Conservation (phyloP, 768 basidiomycete genomes). For the Pulveroboletus ravenelii region DNA sequence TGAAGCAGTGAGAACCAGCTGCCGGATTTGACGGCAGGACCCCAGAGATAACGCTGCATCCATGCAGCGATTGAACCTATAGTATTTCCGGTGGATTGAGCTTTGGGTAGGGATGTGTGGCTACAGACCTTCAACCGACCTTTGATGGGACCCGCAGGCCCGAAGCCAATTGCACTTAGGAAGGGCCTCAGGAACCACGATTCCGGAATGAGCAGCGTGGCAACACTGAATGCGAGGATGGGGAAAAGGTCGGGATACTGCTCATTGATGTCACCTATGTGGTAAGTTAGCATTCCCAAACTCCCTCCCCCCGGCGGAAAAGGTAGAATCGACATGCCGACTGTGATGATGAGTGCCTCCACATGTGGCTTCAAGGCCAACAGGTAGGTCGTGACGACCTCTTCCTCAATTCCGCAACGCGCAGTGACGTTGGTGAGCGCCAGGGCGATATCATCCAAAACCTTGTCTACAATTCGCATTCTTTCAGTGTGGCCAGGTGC, state of each 20-base stretch:
- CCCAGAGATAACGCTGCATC: constrained; percentile 6
- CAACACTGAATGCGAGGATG: constrained; percentile 1
- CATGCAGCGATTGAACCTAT: constrained; percentile 14
- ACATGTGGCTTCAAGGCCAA: constrained; percentile 2
- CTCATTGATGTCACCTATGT: constrained; percentile 14
- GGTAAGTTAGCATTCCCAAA: neutral
- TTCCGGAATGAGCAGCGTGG: constrained; percentile 9
- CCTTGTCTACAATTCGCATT: neutral
- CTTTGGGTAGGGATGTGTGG: neutral
- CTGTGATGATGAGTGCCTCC: neutral
- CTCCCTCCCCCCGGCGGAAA: neutral
- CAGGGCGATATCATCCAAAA: neutral
- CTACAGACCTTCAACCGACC: neutral
- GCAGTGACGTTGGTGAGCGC: constrained; percentile 1
- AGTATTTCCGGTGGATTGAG: neutral
- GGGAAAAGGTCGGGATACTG: constrained; percentile 7
- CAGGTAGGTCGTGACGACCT: constrained; percentile 1
- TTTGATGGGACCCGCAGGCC: constrained; percentile 9
- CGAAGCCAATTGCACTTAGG: constrained; percentile 12
- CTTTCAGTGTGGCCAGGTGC: constrained; percentile 6
- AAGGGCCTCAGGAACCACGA: constrained; percentile 13
- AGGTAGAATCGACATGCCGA: constrained; percentile 2
- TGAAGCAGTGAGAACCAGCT: constrained; percentile 16
- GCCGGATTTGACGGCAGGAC: neutral
- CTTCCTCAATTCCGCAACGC: constrained; percentile 5